Evolutionary conservation across 208 protist species (phyloP).

Genomic region (Crithidia bombi): DNA sequence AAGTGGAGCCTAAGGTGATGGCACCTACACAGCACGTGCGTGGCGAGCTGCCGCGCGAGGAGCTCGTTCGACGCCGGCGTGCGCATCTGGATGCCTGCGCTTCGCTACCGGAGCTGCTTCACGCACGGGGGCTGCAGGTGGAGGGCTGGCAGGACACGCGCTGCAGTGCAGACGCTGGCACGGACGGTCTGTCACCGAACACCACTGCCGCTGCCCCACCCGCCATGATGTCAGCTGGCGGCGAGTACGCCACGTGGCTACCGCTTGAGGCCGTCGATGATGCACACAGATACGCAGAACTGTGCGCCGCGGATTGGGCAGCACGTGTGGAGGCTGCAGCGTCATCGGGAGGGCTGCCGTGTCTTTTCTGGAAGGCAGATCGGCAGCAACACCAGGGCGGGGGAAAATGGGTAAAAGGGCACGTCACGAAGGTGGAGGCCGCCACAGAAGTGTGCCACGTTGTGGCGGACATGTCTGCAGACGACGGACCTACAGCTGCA

Average conservation of each 20-base stretch:
- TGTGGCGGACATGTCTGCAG: neutral
- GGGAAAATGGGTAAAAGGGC: slow-evolving; percentile 22
- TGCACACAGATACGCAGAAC: slow-evolving; percentile 80
- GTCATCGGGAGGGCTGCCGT: slow-evolving; percentile 53
- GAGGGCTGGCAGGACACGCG: too few relatives aligned
- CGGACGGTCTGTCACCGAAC: too few relatives aligned
- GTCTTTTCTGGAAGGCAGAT: slow-evolving; percentile 39
- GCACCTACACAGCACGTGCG: slow-evolving; percentile 59
- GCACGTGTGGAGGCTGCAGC: slow-evolving; percentile 21
- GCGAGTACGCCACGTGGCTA: slow-evolving; percentile 73
- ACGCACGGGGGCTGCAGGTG: slow-evolving; percentile 55
- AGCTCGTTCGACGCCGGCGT: slow-evolving; percentile 85
- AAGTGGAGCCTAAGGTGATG: slow-evolving; percentile 93
- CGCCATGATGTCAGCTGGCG: neutral
- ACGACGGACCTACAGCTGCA: neutral
- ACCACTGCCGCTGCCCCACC: neutral
- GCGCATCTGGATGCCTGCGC: slow-evolving; percentile 58
- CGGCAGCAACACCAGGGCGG: slow-evolving; percentile 22
- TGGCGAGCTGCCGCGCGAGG: slow-evolving; percentile 83
- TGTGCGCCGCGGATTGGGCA: slow-evolving; percentile 75
- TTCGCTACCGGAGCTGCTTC: slow-evolving; percentile 72
- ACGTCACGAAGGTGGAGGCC: slow-evolving; percentile 36
- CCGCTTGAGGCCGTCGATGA: slow-evolving; percentile 95
- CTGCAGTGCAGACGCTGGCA: too few relatives aligned
- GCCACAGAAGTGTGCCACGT: slow-evolving; percentile 26